Conservation (phyloP, 108 stramenopile genomes). For the Skeletonema grethae region DNA sequence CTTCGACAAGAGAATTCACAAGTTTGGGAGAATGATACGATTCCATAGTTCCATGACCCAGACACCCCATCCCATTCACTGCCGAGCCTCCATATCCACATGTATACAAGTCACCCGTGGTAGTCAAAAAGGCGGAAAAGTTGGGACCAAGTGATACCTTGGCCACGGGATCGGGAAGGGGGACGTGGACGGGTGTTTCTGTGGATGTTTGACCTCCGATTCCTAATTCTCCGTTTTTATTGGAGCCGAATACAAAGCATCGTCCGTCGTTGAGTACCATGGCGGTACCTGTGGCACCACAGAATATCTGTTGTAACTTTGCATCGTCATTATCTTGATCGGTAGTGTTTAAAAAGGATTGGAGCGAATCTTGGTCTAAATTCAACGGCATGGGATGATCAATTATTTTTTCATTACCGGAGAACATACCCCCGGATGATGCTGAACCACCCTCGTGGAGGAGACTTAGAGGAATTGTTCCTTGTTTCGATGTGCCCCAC, state of each 20-base stretch:
- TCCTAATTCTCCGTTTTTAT: constrained; percentile 81
- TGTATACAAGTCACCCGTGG: constrained; percentile 77
- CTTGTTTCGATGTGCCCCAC: constrained; percentile 48
- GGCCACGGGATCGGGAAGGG: constrained; percentile 26
- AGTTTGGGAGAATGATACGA: constrained; percentile 60
- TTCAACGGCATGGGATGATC: constrained; percentile 36
- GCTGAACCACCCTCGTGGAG: constrained; percentile 2
- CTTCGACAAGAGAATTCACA: constrained; percentile 75
- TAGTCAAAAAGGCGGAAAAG: constrained; percentile 60
- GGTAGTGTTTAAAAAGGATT: not conserved
- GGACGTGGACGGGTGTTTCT: constrained; percentile 13
- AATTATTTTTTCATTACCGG: constrained; percentile 29
- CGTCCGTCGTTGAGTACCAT: constrained; percentile 51
- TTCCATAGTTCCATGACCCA: constrained; percentile 75
- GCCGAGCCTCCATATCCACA: constrained; percentile 75
- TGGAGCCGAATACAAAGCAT: constrained; percentile 65
- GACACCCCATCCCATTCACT: constrained; percentile 64
- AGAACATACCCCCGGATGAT: constrained; percentile 3
- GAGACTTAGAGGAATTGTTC: constrained; percentile 28
- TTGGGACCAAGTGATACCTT: constrained; percentile 59
- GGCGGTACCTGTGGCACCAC: constrained; percentile 73
- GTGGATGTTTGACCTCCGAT: constrained; percentile 34
- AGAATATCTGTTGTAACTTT: constrained; percentile 33
- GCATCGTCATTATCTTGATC: constrained; percentile 7
- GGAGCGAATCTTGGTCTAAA: constrained; percentile 10